Conservation (phyloP, 2,329 filamentous ascomycete species). For the Nemania sp. region DNA sequence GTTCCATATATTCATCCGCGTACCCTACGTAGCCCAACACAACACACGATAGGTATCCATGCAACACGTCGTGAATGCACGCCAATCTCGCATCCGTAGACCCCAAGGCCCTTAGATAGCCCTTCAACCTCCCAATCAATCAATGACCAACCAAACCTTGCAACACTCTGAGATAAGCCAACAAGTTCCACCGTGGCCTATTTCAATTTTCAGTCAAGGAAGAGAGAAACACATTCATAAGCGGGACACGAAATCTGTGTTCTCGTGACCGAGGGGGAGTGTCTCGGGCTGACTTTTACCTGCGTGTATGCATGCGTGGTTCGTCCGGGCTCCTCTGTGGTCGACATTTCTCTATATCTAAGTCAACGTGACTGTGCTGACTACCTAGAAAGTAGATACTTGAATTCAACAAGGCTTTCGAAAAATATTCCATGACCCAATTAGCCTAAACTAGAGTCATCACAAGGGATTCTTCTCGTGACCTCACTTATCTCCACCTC, state of each 20-base stretch:
- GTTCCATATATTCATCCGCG: not conserved
- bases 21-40: not conserved
- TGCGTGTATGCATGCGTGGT: not conserved
- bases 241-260: not conserved
- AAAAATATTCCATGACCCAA: too few species aligned
- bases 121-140: not conserved
- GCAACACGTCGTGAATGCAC: too few species aligned
- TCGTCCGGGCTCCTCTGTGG: slow-evolving; percentile 15
- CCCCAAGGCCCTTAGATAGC: too few species aligned
- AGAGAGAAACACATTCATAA: slow-evolving; percentile 28
- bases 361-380: too few species aligned
- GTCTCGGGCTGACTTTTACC: not conserved
- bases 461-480: too few species aligned
- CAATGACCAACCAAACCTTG: slow-evolving; percentile 28
- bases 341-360: slow-evolving; percentile 25
- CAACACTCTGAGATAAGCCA: slow-evolving; percentile 41
- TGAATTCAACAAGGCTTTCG: too few species aligned
- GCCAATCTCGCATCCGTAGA: too few species aligned
- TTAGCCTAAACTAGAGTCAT: too few species aligned
- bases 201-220: slow-evolving; percentile 43
- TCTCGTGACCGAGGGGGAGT: slow-evolving; percentile 23
- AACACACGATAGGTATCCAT: too few species aligned
- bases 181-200: slow-evolving; percentile 34
- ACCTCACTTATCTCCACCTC: too few species aligned
- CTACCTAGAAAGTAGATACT: not conserved